Conservation (phyloP, 306 rosid genomes). For the Parietaria judaica region DNA sequence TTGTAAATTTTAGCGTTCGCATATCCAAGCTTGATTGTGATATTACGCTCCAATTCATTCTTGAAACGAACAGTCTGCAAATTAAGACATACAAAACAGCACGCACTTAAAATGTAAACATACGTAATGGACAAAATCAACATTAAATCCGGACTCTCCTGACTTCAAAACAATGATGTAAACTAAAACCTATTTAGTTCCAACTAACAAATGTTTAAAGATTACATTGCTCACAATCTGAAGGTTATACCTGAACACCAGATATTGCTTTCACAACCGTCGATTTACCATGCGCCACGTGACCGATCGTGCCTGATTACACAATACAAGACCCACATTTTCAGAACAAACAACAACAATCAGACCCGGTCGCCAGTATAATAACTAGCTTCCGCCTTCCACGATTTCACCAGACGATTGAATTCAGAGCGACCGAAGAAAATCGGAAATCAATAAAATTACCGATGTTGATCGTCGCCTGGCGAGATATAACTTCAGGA, state of each 20-base stretch:
- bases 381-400: not conserved
- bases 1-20: constrained; percentile 88
- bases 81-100: constrained; percentile 5
- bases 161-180: not conserved
- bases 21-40: constrained; percentile 94
- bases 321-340: not conserved
- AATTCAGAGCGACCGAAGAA: not conserved
- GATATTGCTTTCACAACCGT: constrained; percentile 95
- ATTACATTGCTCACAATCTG: too few relatives aligned
- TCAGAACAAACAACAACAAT: constrained; percentile 10
- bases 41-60: constrained; percentile 92
- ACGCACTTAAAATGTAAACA: not conserved
- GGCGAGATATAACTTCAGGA: constrained; percentile 95
- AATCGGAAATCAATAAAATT: not conserved
- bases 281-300: constrained; percentile 98
- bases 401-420: not conserved
- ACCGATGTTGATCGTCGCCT: constrained; percentile 94
- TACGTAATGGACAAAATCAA: too few relatives aligned
- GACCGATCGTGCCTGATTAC: constrained; percentile 84
- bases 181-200: not conserved
- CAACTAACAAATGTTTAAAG: not conserved
- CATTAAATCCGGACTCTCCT: not conserved
- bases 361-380: not conserved
- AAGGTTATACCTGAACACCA: constrained; percentile 66
- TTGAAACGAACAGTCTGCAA: constrained; percentile 88